phyloP scores from a whole-genome alignment of 371 early-diverging fungal genomes.

The Mucor mucedo region DNA sequence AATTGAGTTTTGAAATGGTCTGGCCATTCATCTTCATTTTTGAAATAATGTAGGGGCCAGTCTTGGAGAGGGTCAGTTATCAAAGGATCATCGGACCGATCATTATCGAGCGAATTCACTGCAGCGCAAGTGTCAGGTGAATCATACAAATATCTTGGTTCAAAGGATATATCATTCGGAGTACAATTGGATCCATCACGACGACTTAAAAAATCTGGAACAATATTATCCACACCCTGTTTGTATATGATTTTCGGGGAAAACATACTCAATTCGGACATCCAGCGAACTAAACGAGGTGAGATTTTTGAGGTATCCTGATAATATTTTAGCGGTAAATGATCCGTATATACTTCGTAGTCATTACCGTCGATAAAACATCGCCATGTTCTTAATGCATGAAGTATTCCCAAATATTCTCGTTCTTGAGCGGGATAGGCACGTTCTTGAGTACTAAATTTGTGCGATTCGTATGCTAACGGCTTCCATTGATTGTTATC shows the following conservation, averaged over 20 bases:
- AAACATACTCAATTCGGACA: neutral
- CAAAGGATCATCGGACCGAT: neutral
- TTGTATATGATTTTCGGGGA: neutral
- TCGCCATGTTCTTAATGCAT: slow-evolving; percentile 35
- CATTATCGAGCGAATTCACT: neutral
- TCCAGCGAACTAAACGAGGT: slow-evolving; percentile 30
- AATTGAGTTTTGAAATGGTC: neutral
- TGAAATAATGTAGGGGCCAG: slow-evolving; percentile 1
- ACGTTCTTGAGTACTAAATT: slow-evolving; percentile 30
- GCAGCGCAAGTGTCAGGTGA: neutral
- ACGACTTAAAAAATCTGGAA: neutral
- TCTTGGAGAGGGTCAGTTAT: slow-evolving; percentile 2
- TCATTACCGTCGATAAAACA: slow-evolving; percentile 34
- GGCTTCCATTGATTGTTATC: slow-evolving; percentile 24
- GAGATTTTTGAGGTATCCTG: slow-evolving; percentile 32
- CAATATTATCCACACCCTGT: neutral
- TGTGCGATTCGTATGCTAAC: slow-evolving; percentile 40
- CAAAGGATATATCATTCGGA: neutral
- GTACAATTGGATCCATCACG: neutral
- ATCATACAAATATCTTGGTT: slow-evolving; percentile 1
- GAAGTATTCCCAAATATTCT: slow-evolving; percentile 39
- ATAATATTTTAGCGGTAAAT: slow-evolving; percentile 30
- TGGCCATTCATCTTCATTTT: neutral
- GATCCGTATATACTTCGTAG: slow-evolving; percentile 32
- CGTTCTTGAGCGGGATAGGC: slow-evolving; percentile 41